Evolutionary conservation across 2,329 filamentous ascomycete species (phyloP).

Genomic region (Aspergillus sp.): DNA sequence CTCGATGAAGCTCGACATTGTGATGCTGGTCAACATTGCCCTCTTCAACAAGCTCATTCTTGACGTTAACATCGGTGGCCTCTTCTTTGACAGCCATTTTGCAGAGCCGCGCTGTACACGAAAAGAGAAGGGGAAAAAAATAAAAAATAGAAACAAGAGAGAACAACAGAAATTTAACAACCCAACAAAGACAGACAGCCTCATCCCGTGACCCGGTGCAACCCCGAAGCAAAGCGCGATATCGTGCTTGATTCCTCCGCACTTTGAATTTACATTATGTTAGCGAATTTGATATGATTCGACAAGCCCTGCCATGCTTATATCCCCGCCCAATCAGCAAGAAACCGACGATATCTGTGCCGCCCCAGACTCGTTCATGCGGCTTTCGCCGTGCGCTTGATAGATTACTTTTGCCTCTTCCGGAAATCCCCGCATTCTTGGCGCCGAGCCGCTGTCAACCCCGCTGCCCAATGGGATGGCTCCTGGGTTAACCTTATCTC

Average conservation of each 20-base stretch:
- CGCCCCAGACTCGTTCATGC: not conserved
- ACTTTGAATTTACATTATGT: not conserved
- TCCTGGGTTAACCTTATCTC: not conserved
- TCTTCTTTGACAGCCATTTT: constrained; percentile 12
- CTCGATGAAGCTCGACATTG: constrained; percentile 34
- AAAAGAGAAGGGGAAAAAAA: not conserved
- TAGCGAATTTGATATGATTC: not conserved
- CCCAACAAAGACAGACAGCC: too few relatives aligned
- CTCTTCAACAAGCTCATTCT: constrained; percentile 13
- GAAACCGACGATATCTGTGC: not conserved
- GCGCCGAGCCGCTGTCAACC: not conserved
- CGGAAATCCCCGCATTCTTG: not conserved
- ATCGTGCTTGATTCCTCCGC: not conserved
- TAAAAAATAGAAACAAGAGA: not conserved
- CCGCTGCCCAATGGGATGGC: not conserved
- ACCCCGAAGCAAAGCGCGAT: not conserved
- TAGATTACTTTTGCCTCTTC: not conserved
- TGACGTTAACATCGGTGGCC: constrained; percentile 10
- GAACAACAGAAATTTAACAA: not conserved
- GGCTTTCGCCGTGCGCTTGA: too few relatives aligned
- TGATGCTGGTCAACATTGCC: constrained; percentile 8
- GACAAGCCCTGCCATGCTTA: not conserved
- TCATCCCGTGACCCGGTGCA: not conserved
- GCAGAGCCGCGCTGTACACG: not conserved
- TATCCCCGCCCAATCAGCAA: not conserved